Evolutionary conservation across 345 rosid genomes (phyloP).

Genomic region (Linum usitatissimum): DNA sequence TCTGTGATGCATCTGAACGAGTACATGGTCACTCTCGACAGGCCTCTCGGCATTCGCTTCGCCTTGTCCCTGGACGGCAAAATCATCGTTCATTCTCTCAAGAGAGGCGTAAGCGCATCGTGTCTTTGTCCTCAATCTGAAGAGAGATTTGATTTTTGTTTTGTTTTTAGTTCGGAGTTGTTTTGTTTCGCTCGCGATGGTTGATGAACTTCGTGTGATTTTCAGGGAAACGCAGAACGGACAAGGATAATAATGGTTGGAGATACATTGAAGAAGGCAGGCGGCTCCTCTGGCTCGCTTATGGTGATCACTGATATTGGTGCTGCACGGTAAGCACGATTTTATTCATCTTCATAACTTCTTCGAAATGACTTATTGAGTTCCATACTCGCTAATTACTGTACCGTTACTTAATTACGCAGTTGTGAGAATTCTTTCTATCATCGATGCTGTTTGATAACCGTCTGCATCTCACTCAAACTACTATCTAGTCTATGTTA

Average conservation of each 20-base stretch:
- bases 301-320: slow-evolving; percentile 44
- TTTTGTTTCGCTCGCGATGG: background rate
- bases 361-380: background rate
- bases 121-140: background rate
- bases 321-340: slow-evolving; percentile 46
- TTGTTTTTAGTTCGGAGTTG: background rate
- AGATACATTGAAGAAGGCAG: slow-evolving; percentile 62
- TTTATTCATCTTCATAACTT: background rate
- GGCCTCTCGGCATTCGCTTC: slow-evolving; percentile 82
- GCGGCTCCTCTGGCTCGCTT: slow-evolving; percentile 42
- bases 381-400: background rate
- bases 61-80: slow-evolving; percentile 60
- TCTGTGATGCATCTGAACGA: slow-evolving; percentile 73
- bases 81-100: slow-evolving; percentile 70
- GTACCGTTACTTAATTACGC: background rate
- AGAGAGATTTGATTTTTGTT: background rate
- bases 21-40: slow-evolving; percentile 85
- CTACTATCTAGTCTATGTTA: too few relatives aligned
- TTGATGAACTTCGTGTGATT: background rate
- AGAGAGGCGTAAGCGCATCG: slow-evolving; percentile 44
- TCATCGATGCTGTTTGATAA: background rate
- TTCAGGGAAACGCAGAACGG: slow-evolving; percentile 81
- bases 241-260: slow-evolving; percentile 89
- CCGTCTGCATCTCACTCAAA: background rate
- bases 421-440: background rate